Percentiles rank a stretch among this genome's conserved stretches.
Evolutionary conservation across 2,329 filamentous ascomycete species (phyloP).

Genomic region (Coleophoma crateriformis): DNA sequence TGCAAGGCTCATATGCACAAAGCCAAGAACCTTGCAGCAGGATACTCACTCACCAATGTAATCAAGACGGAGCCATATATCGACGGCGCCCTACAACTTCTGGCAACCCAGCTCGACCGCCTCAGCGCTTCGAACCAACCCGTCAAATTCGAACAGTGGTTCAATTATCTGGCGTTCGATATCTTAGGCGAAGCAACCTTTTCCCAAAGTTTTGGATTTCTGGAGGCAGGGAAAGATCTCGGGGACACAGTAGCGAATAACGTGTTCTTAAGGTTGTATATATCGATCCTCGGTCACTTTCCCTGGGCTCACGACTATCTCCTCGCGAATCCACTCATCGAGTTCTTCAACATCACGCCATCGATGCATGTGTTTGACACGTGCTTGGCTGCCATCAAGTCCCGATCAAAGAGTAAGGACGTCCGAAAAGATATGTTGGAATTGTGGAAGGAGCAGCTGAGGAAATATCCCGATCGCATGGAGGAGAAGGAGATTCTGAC

Average conservation of each 20-base stretch:
- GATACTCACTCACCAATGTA: constrained; percentile 25
- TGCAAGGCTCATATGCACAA: constrained; percentile 28
- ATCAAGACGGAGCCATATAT: constrained; percentile 22
- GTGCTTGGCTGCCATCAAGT: constrained; percentile 23
- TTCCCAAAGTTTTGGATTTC: constrained; percentile 27
- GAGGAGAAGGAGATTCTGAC: constrained; percentile 28
- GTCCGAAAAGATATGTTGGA: constrained; percentile 30
- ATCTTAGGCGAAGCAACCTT: constrained; percentile 29
- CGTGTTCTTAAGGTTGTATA: constrained; percentile 23
- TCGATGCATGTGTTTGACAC: constrained; percentile 33
- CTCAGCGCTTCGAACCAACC: constrained; percentile 16
- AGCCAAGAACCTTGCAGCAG: constrained; percentile 26
- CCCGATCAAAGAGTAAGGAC: constrained; percentile 26
- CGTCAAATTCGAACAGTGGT: constrained; percentile 33
- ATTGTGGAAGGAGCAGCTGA: constrained; percentile 28
- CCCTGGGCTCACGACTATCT: constrained; percentile 28
- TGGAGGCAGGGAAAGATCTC: constrained; percentile 26
- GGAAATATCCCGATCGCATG: constrained; percentile 27
- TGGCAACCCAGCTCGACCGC: constrained; percentile 22
- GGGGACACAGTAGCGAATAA: constrained; percentile 30
- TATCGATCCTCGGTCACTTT: constrained; percentile 28
- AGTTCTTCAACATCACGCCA: constrained; percentile 27
- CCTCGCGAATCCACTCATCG: constrained; percentile 31
- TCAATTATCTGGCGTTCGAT: constrained; percentile 33
- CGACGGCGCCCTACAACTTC: constrained; percentile 22